Evolutionary conservation across 23 red algal species (phyloP), one percentile per base, ranked within the genome.

Genomic region (Pyropia haitanensis): DNA sequence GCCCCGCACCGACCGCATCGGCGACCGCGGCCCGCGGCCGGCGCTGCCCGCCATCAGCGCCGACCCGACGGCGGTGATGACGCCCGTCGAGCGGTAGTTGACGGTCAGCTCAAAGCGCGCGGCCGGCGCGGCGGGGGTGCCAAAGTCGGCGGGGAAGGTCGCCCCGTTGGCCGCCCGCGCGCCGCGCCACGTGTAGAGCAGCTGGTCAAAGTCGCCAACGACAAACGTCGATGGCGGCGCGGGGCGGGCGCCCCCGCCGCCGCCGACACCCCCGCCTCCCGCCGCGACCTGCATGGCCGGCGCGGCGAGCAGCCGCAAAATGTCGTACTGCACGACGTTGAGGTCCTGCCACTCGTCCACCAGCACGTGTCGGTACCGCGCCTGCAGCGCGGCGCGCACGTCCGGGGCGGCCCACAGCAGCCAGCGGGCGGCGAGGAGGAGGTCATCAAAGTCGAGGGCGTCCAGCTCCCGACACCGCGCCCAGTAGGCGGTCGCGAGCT

Each of bases 281-380:
- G 5, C 39, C 39, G 39, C 39, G 0, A 87, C 25, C 26, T 87
- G 75, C 64, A 70, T 49, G 59, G 53, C 60, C 44, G 75, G 68
- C 12, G 21, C n/a, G 18, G 65, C 49, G 5, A 85, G 60, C 18
- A 93, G 28, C 10, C 62, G 57, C 10, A 93, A 60, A 12, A 93
- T 71, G 27, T 93, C 78, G 65, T 85, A 93, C 71, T 93, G 88
- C 16, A 84, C 64, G 26, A 29, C 29, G 32, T 84, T 93, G 27
- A 70, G 84, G 49, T 93, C 88, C 61, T 93, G 79, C 68, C 78
- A 85, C 73, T 93, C 88, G 52, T 93, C 88, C 19, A 93, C 88
- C 14, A 93, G 65, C 57, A 93, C 54, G 26, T 93, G 73, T 1
- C 68, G 34, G 53, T 71, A 93, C 8, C 58, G 66, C 46, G 55